Base-by-base conservation (phyloP, 2,329 filamentous ascomycete species). In the Diaporthe humulicola region DNA sequence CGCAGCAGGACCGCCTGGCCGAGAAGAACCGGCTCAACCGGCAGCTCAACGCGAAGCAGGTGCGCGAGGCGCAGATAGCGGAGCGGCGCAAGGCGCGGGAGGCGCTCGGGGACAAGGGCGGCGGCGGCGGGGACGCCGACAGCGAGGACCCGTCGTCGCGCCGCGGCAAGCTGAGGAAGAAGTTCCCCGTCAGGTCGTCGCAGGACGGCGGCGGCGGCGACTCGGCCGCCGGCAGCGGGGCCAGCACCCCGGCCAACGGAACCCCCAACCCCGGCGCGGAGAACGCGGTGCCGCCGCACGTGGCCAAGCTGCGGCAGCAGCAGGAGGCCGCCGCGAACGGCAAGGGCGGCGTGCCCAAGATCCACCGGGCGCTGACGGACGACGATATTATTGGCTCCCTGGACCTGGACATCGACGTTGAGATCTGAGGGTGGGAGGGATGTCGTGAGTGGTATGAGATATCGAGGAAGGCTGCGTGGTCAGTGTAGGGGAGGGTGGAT, bases 341-440 rank as follows among this genome's bases (percentile, higher is more conserved):
- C 78, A 91, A 90, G 84, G 91, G 90, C 79, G 89, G 89, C 17
- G 84, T 92, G 75, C 89, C 91, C 4, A 92, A 92, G 17, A 93
- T 95, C 66, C 94, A 96, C 80, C 92, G 94, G 84, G 92, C 93
- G 40, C 90, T 95, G 74, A 93, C 94, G 87, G 96, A 98, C 76
- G 97, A 98, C 81, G 97, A 98, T 81, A 93, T 98, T 73, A 96
- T 98, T 83, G 95, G 93, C 1, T 90, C 92, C 36, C 87, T 98
- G 86, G 97, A 98, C 82, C 86, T 98, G 79, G 96, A 95, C 38
- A 95, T 98, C 82, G 96, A 98, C 79, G 92, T 98, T 79, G 95
- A 98, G 78, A 95, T 98, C 15, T 72, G 57, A 72, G 15, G 9
- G 42, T 12, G n/a, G 3, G 70, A 28, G 10, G 12, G 6, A 12